phyloP scores from a whole-genome alignment of 1,284 basidiomycete genomes.

The Mycocalia duriaeana region DNA sequence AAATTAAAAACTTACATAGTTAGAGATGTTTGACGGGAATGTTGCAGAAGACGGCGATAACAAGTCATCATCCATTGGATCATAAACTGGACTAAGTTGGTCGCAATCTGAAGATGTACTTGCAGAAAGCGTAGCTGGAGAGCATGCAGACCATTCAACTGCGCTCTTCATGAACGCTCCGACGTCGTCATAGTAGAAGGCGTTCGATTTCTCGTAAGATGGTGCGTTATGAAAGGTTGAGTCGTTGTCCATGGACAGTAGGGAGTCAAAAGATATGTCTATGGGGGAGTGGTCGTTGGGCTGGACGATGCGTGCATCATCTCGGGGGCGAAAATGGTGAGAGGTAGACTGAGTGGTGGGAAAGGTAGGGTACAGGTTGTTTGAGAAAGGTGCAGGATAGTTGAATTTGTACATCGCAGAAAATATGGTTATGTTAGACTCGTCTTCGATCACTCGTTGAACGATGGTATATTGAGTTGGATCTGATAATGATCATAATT shows the following conservation, averaged over 20 bases:
- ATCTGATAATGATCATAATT: slow-evolving; percentile 31
- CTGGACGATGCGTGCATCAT: background rate
- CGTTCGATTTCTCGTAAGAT: slow-evolving; percentile 17
- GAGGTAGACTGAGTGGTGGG: slow-evolving; percentile 1
- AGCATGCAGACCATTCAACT: slow-evolving; percentile 20
- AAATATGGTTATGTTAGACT: slow-evolving; percentile 33
- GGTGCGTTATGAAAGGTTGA: slow-evolving; percentile 16
- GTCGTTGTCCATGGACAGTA: slow-evolving; percentile 26
- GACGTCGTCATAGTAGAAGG: slow-evolving; percentile 20
- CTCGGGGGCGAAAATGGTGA: slow-evolving; percentile 9
- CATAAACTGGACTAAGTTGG: slow-evolving; percentile 8
- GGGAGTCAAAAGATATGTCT: slow-evolving; percentile 19
- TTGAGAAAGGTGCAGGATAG: slow-evolving; percentile 23
- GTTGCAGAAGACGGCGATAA: slow-evolving; percentile 18
- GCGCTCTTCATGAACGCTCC: slow-evolving; percentile 17
- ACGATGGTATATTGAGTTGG: slow-evolving; percentile 49
- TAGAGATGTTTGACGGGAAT: slow-evolving; percentile 20
- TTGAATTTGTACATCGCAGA: slow-evolving; percentile 50
- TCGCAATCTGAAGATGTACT: slow-evolving; percentile 4
- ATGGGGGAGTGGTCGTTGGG: background rate
- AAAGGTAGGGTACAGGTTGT: background rate
- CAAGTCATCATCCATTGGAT: slow-evolving; percentile 13
- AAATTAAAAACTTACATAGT: slow-evolving; percentile 25
- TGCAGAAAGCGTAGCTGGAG: slow-evolving; percentile 17
- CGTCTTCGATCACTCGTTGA: slow-evolving; percentile 49